These are phyloP conservation scores for Phellopilus nigrolimitatus DNA, from an alignment of 1,284 basidiomycete species.

Conservation along the genomic window DNA sequence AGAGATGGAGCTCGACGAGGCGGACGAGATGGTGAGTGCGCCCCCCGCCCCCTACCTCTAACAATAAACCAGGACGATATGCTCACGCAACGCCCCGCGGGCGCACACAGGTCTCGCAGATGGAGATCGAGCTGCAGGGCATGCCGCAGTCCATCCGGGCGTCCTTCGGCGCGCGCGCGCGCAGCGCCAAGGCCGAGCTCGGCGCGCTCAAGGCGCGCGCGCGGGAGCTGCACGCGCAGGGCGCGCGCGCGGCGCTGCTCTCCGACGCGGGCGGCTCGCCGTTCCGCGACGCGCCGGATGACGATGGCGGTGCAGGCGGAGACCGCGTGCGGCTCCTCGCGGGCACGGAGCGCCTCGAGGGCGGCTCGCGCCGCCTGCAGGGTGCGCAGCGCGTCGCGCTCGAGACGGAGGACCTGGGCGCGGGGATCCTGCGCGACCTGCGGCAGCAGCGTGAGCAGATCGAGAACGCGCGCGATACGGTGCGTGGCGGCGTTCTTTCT, in stretches of 20 bases:
- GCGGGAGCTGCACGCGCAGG: conserved; percentile 56
- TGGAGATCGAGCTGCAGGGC: conserved; percentile 98
- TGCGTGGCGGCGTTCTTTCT: conserved; percentile 34
- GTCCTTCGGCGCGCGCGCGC: conserved; percentile 70
- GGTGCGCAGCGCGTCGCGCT: conserved; percentile 91
- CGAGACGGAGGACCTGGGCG: conserved; percentile 94
- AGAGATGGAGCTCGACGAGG: conserved; percentile 96
- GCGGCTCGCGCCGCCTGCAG: conserved; percentile 77
- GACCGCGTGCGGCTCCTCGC: conserved; percentile 77
- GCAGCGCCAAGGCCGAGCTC: conserved; percentile 68
- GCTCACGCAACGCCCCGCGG: too few relatives aligned
- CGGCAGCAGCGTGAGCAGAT: conserved; percentile 92
- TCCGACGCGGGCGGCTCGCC: conserved; percentile 39
- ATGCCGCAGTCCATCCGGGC: conserved; percentile 83
- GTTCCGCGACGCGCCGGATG: conserved; percentile 77
- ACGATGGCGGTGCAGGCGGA: conserved; percentile 35
- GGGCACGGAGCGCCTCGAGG: conserved; percentile 70
- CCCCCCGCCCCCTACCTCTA: neutral
- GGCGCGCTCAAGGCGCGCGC: conserved; percentile 74
- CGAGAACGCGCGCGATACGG: conserved; percentile 87
- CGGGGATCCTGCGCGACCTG: conserved; percentile 87
- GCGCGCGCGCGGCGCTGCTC: conserved; percentile 58
- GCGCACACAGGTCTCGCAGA: conserved; percentile 86
- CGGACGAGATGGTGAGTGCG: conserved; percentile 83
- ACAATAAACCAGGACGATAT: conserved; percentile 1